Base-by-base conservation (phyloP, 805 yeast species). In the Saccharomycopsis sp. region DNA sequence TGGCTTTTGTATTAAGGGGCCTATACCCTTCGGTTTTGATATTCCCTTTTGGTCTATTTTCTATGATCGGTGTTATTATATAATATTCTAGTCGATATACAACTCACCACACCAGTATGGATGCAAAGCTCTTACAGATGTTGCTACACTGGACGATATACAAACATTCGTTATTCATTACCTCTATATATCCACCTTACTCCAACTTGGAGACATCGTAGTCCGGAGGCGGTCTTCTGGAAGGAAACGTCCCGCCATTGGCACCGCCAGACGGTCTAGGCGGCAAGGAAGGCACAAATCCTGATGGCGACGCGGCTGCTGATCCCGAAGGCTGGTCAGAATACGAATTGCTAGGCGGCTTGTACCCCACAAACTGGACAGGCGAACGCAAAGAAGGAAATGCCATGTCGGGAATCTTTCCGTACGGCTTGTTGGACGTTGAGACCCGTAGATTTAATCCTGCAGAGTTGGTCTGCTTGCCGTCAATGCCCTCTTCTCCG, bases 391-490 rank as follows among this genome's bases (percentile, higher is more conserved):
- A 53, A 8, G 54, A 20, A 2, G 60, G 62, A 21, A 58, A 53
- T 16, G 58, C 50, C 61, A 57, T 61, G 23, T 56, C 64, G 15
- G 63, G 62, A 16, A 54, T 52, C 34, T 59, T 59, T 9, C 51
- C 56, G 34, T 59, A 60, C 2, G 61, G 62, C 37, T 59, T 29
- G 12, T 29, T 29, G 12, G 37, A 29, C 12, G 37, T 29, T 7
- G 37, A 29, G 12, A 29, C 37, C 12, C 37, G 5, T 5, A 29
- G 37, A 12, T 29, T 29, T 29, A 29, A 29, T 29, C 37, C 37
- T 29, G 37, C 37, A 29, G 37, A 29, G 37, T 29, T 29, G 12
- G 12, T 12, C 37, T 7, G 37, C 12, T 29, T 29, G 12, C 12
- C 37, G 12, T n/a, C n/a, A n/a, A n/a, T n/a, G n/a, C n/a, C n/a